These are phyloP conservation scores for Talaromyces nanjingensis DNA, from an alignment of 495 filamentous ascomycete species.

Conservation along the genomic window DNA sequence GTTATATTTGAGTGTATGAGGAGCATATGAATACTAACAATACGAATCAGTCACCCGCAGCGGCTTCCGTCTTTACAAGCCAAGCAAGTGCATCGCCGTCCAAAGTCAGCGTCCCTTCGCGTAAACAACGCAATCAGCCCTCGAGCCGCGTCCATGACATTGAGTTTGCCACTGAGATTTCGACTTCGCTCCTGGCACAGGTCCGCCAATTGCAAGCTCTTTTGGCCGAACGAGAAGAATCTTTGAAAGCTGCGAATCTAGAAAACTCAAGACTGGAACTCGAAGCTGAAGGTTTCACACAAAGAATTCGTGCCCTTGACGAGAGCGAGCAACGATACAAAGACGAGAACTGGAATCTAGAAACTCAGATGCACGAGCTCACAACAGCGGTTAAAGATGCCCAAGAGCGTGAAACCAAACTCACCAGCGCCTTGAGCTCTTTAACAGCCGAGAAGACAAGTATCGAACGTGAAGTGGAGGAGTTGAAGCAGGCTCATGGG, in stretches of 20 bases:
- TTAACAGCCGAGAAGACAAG: constrained; percentile 67
- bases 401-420: constrained; percentile 68
- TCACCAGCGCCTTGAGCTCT: constrained; percentile 61
- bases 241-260: constrained; percentile 62
- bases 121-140: constrained; percentile 86
- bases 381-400: constrained; percentile 62
- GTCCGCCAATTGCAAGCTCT: constrained; percentile 80
- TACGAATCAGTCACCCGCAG: constrained; percentile 51
- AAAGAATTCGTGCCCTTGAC: constrained; percentile 72
- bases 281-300: constrained; percentile 70
- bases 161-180: constrained; percentile 93
- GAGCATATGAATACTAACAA: not conserved
- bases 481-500: constrained; percentile 67
- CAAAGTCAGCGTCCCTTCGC: constrained; percentile 76
- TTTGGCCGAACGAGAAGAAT: constrained; percentile 79
- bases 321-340: constrained; percentile 94
- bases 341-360: constrained; percentile 95
- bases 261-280: constrained; percentile 74
- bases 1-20: not conserved
- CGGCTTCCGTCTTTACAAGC: constrained; percentile 68
- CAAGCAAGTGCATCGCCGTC: constrained; percentile 83
- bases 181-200: constrained; percentile 80
- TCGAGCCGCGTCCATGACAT: constrained; percentile 83
- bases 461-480: constrained; percentile 78
- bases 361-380: constrained; percentile 80